Evolutionary conservation across 495 filamentous ascomycete species (phyloP).

Genomic region (Tricharina praecox): DNA sequence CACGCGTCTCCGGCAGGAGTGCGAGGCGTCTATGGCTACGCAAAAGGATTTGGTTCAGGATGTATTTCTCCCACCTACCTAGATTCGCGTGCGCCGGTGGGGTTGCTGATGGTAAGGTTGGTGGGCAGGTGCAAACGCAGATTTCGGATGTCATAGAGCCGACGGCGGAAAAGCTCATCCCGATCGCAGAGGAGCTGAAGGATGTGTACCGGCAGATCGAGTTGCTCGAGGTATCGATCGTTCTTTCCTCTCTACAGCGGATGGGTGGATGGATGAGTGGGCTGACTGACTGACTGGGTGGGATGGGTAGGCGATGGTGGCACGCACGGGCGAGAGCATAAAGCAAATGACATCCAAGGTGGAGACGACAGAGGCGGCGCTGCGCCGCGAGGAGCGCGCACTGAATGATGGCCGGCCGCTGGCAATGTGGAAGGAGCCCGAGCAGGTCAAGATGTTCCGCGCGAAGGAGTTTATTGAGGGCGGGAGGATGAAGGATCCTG

Average conservation of each 20-base stretch:
- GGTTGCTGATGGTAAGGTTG: background rate
- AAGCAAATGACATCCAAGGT: constrained; percentile 22
- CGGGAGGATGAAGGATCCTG: constrained; percentile 18
- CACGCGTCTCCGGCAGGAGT: constrained; percentile 16
- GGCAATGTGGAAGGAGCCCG: constrained; percentile 22
- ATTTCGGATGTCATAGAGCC: constrained; percentile 26
- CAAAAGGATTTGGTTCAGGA: constrained; percentile 24
- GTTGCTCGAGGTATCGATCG: constrained; percentile 19
- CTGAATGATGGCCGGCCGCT: constrained; percentile 21
- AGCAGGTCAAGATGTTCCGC: constrained; percentile 17
- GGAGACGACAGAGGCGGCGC: constrained; percentile 20
- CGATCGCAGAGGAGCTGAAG: constrained; percentile 22
- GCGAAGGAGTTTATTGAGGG: constrained; percentile 22
- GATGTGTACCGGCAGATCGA: constrained; percentile 25
- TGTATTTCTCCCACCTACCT: constrained; percentile 10
- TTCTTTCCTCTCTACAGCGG: no score
- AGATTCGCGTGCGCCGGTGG: background rate
- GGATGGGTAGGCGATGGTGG: constrained; percentile 12
- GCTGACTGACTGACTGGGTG: background rate
- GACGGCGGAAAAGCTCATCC: constrained; percentile 20
- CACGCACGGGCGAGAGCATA: constrained; percentile 21
- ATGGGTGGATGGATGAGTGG: no score
- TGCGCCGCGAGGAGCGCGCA: constrained; percentile 23
- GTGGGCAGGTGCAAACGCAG: constrained; percentile 17
- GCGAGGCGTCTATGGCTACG: constrained; percentile 11